Evolutionary conservation across 768 basidiomycete genomes (phyloP).

Genomic region (Exsudoporus frostii): DNA sequence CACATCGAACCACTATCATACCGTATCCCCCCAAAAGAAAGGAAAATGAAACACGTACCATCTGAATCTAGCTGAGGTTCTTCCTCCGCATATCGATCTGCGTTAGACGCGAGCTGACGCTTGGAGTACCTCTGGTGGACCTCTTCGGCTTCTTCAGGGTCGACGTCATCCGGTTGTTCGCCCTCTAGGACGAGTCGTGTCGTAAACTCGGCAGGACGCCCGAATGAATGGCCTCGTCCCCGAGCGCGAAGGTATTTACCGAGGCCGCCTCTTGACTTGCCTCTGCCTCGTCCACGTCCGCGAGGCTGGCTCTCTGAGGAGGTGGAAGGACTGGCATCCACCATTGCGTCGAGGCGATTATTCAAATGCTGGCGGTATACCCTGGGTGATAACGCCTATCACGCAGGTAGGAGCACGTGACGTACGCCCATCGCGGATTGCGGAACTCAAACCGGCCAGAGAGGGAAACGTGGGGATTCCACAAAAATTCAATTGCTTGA

Average conservation of each 20-base stretch:
- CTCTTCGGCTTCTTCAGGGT: slow-evolving; percentile 48
- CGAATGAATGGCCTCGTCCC: slow-evolving; percentile 56
- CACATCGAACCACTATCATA: too few relatives aligned
- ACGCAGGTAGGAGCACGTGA: background rate
- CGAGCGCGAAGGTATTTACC: slow-evolving; percentile 75
- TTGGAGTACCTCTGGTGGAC: slow-evolving; percentile 48
- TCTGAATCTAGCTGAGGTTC: slow-evolving; percentile 69
- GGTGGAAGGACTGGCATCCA: slow-evolving; percentile 10
- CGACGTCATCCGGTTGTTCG: slow-evolving; percentile 41
- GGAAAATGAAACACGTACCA: slow-evolving; percentile 39
- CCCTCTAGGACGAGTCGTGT: slow-evolving; percentile 59
- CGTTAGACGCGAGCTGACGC: slow-evolving; percentile 64
- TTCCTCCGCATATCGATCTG: slow-evolving; percentile 69
- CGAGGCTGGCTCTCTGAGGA: slow-evolving; percentile 14
- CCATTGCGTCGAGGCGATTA: slow-evolving; percentile 4
- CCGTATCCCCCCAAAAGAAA: too few relatives aligned
- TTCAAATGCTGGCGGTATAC: too few relatives aligned
- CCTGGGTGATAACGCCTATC: background rate
- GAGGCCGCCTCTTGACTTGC: slow-evolving; percentile 62
- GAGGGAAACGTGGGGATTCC: too few relatives aligned
- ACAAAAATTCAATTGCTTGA: background rate
- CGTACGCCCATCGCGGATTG: too few relatives aligned
- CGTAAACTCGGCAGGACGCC: slow-evolving; percentile 66
- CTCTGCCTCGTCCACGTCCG: slow-evolving; percentile 46
- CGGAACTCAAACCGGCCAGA: too few relatives aligned